Evolutionary conservation across 441 rosid species (phyloP).

Genomic region (Corymbia calophylla): DNA sequence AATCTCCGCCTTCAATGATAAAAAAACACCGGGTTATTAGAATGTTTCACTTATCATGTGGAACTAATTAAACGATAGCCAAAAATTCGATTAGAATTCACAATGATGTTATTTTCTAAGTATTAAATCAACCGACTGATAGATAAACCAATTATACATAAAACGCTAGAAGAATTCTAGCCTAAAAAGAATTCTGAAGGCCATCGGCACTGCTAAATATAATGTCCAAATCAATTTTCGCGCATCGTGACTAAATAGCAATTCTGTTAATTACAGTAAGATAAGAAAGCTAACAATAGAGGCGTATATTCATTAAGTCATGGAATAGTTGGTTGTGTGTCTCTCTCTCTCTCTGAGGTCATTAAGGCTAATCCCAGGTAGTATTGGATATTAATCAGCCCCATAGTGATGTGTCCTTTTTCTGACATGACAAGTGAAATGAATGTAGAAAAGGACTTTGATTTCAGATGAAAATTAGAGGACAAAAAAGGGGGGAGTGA

Average conservation of each 20-base stretch:
- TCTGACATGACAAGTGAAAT: not conserved
- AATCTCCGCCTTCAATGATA: not conserved
- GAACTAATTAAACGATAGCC: not conserved
- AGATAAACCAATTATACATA: not conserved
- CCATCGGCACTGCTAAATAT: not conserved
- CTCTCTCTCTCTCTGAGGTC: not conserved
- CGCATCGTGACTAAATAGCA: not conserved
- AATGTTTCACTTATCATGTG: not conserved
- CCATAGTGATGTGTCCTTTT: not conserved
- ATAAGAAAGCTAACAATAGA: not conserved
- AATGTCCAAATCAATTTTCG: not conserved
- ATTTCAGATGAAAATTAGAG: not conserved
- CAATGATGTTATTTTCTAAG: not conserved
- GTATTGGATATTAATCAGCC: not conserved
- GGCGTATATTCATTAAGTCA: not conserved
- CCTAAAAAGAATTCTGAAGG: not conserved
- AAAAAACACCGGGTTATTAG: accelerated
- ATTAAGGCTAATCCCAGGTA: not conserved
- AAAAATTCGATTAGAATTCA: not conserved
- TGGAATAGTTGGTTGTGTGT: not conserved
- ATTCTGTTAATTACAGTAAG: not conserved
- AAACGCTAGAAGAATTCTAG: accelerated
- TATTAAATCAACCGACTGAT: not conserved
- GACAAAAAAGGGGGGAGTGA: not conserved
- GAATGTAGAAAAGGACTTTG: not conserved